These are phyloP conservation scores for Capsicum baccatum DNA, from an alignment of 257 asterid genomes.

Conservation along the genomic window DNA sequence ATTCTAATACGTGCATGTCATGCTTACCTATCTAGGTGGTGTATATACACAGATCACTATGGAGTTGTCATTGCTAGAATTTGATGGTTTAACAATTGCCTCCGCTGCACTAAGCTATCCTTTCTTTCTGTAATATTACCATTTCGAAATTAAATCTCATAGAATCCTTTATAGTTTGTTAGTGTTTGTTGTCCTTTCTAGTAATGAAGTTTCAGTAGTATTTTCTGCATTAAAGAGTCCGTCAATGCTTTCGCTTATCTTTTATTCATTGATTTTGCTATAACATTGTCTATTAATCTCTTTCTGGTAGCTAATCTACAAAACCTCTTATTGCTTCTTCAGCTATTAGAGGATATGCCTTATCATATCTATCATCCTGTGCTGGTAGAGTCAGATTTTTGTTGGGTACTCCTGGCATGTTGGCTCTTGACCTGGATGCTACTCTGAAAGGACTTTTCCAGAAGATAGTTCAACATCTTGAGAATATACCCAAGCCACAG, in stretches of 20 bases:
- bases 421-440: slow-evolving; percentile 95
- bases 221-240: background rate
- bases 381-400: slow-evolving; percentile 98
- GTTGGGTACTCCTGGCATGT: slow-evolving; percentile 98
- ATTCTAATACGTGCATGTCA: slow-evolving; percentile 1
- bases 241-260: background rate
- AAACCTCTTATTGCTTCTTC: slow-evolving; percentile 41
- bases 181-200: background rate
- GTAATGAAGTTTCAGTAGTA: background rate
- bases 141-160: background rate
- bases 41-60: background rate
- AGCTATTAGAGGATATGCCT: slow-evolving; percentile 98
- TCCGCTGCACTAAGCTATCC: background rate
- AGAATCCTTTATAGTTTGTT: background rate
- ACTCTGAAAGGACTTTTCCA: slow-evolving; percentile 88
- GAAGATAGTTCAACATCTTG: slow-evolving; percentile 92
- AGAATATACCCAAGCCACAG: slow-evolving; percentile 89
- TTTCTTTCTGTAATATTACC: background rate
- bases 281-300: background rate
- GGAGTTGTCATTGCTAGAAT: background rate
- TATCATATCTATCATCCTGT: slow-evolving; percentile 92
- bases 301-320: slow-evolving; percentile 29
- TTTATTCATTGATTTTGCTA: slow-evolving; percentile 11
- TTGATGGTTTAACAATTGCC: slow-evolving; percentile 20
- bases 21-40: background rate